Conservation (phyloP, 306 rosid genomes). For the Lathyrus aphaca region DNA sequence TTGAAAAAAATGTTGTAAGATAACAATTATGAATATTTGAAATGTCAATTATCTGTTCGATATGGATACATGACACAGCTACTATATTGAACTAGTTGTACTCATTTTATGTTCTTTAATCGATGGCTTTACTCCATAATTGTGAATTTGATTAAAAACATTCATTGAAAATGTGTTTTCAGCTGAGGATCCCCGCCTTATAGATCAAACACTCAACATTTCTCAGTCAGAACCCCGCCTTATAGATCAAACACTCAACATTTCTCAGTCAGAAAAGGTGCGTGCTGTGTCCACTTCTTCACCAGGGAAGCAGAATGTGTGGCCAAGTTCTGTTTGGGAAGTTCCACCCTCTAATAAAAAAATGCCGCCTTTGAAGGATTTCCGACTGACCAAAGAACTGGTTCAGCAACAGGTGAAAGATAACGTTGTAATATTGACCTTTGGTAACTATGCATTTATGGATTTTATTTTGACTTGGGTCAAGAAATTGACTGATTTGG, state of each 20-base stretch:
- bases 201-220: constrained; percentile 46
- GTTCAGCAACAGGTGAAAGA: constrained; percentile 81
- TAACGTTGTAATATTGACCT: constrained; percentile 75
- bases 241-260: constrained; percentile 46
- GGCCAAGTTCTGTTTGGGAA: constrained; percentile 58
- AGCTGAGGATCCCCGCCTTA: constrained; percentile 46
- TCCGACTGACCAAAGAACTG: constrained; percentile 68
- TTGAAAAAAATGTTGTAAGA: neutral
- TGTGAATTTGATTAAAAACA: neutral
- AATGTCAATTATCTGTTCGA: neutral
- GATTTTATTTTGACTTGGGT: constrained; percentile 93
- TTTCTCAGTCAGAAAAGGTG: constrained; percentile 44
- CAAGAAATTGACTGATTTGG: constrained; percentile 76
- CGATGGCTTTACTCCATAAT: constrained; percentile 20
- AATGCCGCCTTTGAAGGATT: constrained; percentile 71
- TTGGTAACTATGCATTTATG: constrained; percentile 93
- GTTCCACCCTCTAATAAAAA: constrained; percentile 52
- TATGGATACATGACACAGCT: neutral
- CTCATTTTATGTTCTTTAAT: constrained; percentile 26
- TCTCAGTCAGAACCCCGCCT: constrained; percentile 39
- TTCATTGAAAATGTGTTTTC: constrained; percentile 39
- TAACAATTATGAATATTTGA: neutral
- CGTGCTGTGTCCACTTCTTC: constrained; percentile 40
- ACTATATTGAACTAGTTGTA: constrained; percentile 5
- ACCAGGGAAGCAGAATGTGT: constrained; percentile 38